These are phyloP conservation scores for Cunninghamia lanceolata DNA, from an alignment of 75 land plant genomes.

Conservation along the genomic window DNA sequence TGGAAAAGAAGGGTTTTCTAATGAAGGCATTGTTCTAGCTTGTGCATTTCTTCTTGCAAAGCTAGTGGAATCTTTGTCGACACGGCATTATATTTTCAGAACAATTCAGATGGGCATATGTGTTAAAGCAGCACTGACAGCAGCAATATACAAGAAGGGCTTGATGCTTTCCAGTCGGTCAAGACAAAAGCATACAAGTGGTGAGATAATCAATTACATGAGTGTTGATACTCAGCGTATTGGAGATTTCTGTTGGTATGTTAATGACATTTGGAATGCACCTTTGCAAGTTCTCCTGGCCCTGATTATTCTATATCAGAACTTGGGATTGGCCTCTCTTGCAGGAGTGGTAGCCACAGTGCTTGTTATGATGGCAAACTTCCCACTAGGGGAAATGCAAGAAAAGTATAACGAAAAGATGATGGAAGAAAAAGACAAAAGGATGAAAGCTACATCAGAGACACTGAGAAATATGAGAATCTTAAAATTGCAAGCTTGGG, in stretches of 20 bases:
- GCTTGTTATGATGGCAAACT: slow-evolving; percentile 43
- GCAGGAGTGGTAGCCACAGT: slow-evolving; percentile 52
- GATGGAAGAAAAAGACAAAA: slow-evolving; percentile 67
- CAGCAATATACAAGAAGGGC: slow-evolving; percentile 59
- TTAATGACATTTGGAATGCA: slow-evolving; percentile 60
- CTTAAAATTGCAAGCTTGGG: slow-evolving; percentile 73
- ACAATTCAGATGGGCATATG: slow-evolving; percentile 32
- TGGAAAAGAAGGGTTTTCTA: slow-evolving; percentile 17
- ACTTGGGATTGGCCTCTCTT: slow-evolving; percentile 51
- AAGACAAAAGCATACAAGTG: slow-evolving; percentile 39
- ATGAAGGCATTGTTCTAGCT: slow-evolving; percentile 46
- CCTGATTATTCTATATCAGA: slow-evolving; percentile 47
- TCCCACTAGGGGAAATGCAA: slow-evolving; percentile 45
- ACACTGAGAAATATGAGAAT: slow-evolving; percentile 65
- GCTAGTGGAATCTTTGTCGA: slow-evolving; percentile 55
- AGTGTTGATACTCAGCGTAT: slow-evolving; percentile 61
- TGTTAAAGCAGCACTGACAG: slow-evolving; percentile 39
- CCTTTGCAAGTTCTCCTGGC: slow-evolving; percentile 50
- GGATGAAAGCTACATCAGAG: slow-evolving; percentile 70
- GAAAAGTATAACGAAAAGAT: slow-evolving; percentile 45
- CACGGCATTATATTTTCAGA: slow-evolving; percentile 43
- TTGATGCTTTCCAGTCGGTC: slow-evolving; percentile 53
- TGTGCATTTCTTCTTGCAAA: slow-evolving; percentile 39
- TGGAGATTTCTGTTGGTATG: slow-evolving; percentile 35
- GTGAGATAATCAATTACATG: slow-evolving; percentile 67